Base-by-base conservation (phyloP, 495 filamentous ascomycete species). In the Penicillium canescens region DNA sequence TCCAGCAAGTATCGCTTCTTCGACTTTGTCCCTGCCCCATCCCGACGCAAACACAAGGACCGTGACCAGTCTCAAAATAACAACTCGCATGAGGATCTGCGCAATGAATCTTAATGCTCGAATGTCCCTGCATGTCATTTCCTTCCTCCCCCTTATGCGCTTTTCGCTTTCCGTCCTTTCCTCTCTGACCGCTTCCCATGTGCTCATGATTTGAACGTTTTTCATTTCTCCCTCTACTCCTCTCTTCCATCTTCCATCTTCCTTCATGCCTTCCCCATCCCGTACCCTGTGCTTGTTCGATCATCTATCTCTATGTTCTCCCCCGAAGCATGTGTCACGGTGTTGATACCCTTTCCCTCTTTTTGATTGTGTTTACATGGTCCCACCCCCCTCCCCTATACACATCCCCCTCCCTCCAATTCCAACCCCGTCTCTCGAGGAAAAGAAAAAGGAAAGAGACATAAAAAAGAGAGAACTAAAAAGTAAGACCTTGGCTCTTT, bases 1-100 rank as follows among this genome's bases (percentile, higher is more conserved):
- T 72, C 75, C 26, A 75, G 73, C 60, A 76, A 78, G 57, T 76
- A 77, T 43, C 69, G 77, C 37, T 73, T 78, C 53, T 73, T 78
- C 45, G 77, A 78, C 48, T 76, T 76, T 59, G 73, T 75, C 7
- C 72, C 72, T 20, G 73, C 68, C 10, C 62, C 72, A 11, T 74
- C 73, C 14, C 60, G 74, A 42, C 74, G 75, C 52, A 76, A 76
- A 61, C 65, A 64, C 46, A 76, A 75, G 43, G 74, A 78, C 48
- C 68, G 74, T 37, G 69, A 77, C 39, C 60, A 73, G 54, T 57
- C 64, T 49, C 69, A 77, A 39, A 62, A 69, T 41, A 66, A 69
- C 42, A 66, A 71, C 46, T 73, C 63, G 13, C 69, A 64, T 37
- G 71, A 71, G 52, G 75, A 74, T 46, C 59, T 71, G 37, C 61